phyloP scores from a whole-genome alignment of 768 basidiomycete genomes.

The Leccinum olivaceopallidum region DNA sequence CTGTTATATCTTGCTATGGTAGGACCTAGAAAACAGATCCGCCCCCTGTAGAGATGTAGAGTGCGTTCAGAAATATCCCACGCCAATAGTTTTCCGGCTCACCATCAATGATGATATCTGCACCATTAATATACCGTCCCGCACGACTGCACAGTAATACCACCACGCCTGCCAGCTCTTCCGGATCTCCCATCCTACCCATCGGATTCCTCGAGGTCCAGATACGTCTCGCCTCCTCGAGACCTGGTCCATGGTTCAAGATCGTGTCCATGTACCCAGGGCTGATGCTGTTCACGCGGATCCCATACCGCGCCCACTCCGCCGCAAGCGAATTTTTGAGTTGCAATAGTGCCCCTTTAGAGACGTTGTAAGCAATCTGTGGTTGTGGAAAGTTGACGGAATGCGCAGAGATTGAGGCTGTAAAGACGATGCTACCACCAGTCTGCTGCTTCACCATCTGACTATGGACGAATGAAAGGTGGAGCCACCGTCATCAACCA shows the following conservation, averaged over 20 bases:
- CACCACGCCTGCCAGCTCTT: conserved; percentile 40
- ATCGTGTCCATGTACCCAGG: conserved; percentile 47
- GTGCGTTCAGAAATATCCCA: background rate
- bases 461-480: conserved; percentile 19
- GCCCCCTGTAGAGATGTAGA: conserved; percentile 16
- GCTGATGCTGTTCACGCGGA: conserved; percentile 44
- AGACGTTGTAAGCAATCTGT: conserved; percentile 43
- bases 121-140: conserved; percentile 45
- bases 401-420: conserved; percentile 45
- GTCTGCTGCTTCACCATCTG: conserved; percentile 43
- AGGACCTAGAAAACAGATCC: conserved; percentile 21
- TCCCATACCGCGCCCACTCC: conserved; percentile 43
- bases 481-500: background rate
- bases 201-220: conserved; percentile 43
- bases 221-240: conserved; percentile 34
- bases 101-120: conserved; percentile 45
- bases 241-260: conserved; percentile 37
- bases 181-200: conserved; percentile 44
- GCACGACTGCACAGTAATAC: conserved; percentile 44
- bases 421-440: conserved; percentile 44
- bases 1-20: background rate
- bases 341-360: conserved; percentile 42
- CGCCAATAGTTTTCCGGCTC: conserved; percentile 8
- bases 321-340: conserved; percentile 41
- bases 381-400: conserved; percentile 43